Conservation (phyloP, 2,329 filamentous ascomycete genomes). For the Alternaria conjuncta region DNA sequence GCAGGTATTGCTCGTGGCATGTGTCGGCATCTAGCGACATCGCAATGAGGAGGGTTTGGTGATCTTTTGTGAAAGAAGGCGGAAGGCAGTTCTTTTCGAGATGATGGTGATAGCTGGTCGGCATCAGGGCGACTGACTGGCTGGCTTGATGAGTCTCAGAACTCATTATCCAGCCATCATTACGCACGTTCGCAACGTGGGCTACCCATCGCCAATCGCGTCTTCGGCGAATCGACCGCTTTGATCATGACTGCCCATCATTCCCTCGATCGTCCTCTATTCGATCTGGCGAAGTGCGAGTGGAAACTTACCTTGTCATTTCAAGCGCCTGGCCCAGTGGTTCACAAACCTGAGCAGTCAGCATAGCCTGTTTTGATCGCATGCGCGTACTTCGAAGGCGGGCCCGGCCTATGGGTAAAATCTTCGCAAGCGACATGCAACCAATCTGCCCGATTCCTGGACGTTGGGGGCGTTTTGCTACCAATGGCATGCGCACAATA, state of each 20-base stretch:
- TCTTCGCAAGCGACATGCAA: neutral
- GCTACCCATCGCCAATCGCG: neutral
- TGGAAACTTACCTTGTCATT: neutral
- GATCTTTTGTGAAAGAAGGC: neutral
- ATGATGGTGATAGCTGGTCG: neutral
- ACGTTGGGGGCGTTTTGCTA: constrained; percentile 8
- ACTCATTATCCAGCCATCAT: too few relatives aligned
- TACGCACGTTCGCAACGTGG: neutral
- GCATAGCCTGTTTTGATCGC: constrained; percentile 11
- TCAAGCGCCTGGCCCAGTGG: constrained; percentile 11
- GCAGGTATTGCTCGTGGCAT: neutral
- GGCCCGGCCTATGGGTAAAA: constrained; percentile 12
- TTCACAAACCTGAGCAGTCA: constrained; percentile 19
- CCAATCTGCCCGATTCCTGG: constrained; percentile 10
- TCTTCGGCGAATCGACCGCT: neutral
- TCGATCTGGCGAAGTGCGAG: neutral
- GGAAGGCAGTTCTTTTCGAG: neutral
- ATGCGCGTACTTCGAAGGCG: neutral
- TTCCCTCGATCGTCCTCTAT: neutral
- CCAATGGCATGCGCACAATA: neutral
- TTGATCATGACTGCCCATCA: neutral
- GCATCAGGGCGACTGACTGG: neutral
- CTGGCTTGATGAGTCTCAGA: neutral
- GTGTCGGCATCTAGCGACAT: neutral
- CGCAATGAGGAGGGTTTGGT: neutral